Percentiles rank a stretch among this genome's conserved stretches.
phyloP scores from a whole-genome alignment of 139 green algal species.

The Chlamydomonas sphaeroides region DNA sequence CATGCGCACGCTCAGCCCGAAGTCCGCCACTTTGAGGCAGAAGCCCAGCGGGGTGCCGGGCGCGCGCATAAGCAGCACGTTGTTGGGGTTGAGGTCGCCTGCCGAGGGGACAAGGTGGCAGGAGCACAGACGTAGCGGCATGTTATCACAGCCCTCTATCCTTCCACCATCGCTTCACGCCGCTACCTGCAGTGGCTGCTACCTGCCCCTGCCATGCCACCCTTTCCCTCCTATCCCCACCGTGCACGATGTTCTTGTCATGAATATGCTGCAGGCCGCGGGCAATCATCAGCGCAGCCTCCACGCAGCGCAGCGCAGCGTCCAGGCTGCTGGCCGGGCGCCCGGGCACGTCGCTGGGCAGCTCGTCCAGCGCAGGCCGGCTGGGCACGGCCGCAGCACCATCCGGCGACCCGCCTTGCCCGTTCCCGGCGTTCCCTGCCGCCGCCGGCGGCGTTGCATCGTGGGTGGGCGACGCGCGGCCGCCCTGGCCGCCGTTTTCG shows the following conservation, averaged over 20 bases:
- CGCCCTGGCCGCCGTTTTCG: constrained; percentile 1
- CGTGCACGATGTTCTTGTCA: constrained; percentile 58
- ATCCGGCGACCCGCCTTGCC: too few relatives aligned
- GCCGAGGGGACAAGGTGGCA: neutral
- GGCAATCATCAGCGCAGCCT: constrained; percentile 39
- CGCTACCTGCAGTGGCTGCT: neutral
- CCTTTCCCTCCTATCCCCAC: neutral
- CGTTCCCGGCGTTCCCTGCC: neutral
- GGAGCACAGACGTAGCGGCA: neutral
- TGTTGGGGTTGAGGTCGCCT: constrained; percentile 55
- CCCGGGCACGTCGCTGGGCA: neutral
- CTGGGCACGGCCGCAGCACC: too few relatives aligned
- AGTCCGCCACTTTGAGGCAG: constrained; percentile 42
- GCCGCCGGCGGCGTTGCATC: neutral
- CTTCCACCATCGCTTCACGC: neutral
- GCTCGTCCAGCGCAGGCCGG: neutral
- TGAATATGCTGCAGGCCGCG: constrained; percentile 56
- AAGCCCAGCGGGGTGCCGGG: constrained; percentile 10
- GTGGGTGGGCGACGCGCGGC: neutral
- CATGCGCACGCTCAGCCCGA: constrained; percentile 34
- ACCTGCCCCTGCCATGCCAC: too few relatives aligned
- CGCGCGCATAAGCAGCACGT: constrained; percentile 32
- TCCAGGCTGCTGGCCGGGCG: constrained; percentile 10
- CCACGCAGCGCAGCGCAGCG: constrained; percentile 29
- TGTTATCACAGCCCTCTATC: neutral